These are phyloP conservation scores for Aspergillus flavus DNA, from an alignment of 2,329 filamentous ascomycete genomes.

Conservation along the genomic window DNA sequence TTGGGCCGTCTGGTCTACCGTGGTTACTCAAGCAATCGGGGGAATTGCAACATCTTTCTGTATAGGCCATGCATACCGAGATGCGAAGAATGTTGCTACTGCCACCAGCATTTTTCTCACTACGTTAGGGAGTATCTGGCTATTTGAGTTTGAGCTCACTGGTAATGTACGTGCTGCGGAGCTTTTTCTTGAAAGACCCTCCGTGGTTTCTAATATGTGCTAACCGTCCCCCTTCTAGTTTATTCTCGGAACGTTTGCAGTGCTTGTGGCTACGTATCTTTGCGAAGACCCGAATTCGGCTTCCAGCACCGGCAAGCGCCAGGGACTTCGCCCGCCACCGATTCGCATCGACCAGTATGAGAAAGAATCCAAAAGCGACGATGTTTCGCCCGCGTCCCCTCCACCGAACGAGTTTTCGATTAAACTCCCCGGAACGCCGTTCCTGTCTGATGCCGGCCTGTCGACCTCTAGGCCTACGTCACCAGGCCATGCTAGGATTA, in stretches of 20 bases:
- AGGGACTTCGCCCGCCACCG: conserved; percentile 50
- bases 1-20: conserved; percentile 83
- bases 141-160: conserved; percentile 80
- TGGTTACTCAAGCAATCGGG: conserved; percentile 78
- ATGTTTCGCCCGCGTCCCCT: conserved; percentile 23
- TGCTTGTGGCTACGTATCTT: conserved; percentile 80
- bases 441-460: conserved; percentile 51
- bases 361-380: conserved; percentile 65
- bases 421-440: conserved; percentile 49
- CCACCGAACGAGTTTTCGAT: conserved; percentile 50
- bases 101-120: conserved; percentile 89
- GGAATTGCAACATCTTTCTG: conserved; percentile 82
- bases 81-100: conserved; percentile 90
- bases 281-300: conserved; percentile 64
- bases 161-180: conserved; percentile 62
- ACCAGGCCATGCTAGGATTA: conserved; percentile 49
- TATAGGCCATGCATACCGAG: conserved; percentile 83
- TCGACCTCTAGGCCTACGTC: conserved; percentile 58
- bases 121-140: conserved; percentile 79
- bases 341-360: conserved; percentile 72
- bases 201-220: neutral
- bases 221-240: conserved; percentile 60
- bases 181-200: neutral
- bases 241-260: conserved; percentile 74
- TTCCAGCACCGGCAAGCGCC: conserved; percentile 43